Base-by-base conservation (phyloP, 805 yeast genomes). In the Metschnikowia aberdeeniae region DNA sequence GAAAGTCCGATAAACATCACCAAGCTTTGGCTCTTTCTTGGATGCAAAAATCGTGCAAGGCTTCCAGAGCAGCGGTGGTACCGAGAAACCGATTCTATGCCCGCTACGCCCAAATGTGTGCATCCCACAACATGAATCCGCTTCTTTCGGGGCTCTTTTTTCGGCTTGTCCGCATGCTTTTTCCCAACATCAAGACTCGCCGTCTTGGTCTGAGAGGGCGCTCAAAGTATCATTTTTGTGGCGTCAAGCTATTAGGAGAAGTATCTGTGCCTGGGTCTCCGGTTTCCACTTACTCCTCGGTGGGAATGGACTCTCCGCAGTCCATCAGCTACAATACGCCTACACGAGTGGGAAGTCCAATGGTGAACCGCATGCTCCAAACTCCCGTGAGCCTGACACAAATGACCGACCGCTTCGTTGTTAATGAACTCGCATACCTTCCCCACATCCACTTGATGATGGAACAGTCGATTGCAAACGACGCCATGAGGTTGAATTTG, bases 201-300 rank as follows among this genome's bases (percentile, higher is more conserved):
- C 73, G 97, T 43, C 68, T 89, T 43, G 97, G 97, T 1, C 79
- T 82, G 61, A 72, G 95, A 40, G 90, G 90, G 2, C 85, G 83
- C 57, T 81, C 92, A 17, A 84, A 84, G 59, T 89, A 89, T 63
- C 95, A 88, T 61, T 89, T 87, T 58, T 85, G 92, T 63, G 95
- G 95, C 3, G 72, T 89, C 42, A 75, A 73, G 52, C 54, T 75
- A 38, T 29, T 37, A 14, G 54, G 55, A 10, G 53, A 50, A 20
- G 41, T 36, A 12, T 49, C 56, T 1, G 50, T 40, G 20, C 53
- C 47, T 24, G 54, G 52, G 20, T 56, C 61, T 4, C 63, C 61
- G 3, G 30, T 46, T 14, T 49, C 59, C 19, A 36, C 60, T 8
- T 45, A 41, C 33, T 42, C 51, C 13, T 31, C 52, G 2, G 38